A percentile compares a stretch with the other conserved stretches of the same genome.
Conservation (phyloP, 768 basidiomycete species). For the Tulasnella sp. region DNA sequence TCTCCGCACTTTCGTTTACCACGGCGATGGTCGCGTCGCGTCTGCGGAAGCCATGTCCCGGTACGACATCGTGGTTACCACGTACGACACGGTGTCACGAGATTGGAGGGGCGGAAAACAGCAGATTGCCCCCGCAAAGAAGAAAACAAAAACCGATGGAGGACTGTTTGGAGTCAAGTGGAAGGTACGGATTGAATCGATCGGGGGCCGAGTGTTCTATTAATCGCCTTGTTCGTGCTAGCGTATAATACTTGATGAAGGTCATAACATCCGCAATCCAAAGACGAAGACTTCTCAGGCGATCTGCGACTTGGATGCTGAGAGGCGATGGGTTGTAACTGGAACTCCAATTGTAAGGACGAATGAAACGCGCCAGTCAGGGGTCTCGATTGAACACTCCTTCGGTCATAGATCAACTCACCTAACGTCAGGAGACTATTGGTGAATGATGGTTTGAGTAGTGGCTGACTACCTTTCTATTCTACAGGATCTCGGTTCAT, state of each 20-base stretch:
- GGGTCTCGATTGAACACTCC: too few relatives aligned
- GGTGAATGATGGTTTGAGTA: not conserved
- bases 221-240: slow-evolving; percentile 19
- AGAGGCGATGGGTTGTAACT: slow-evolving; percentile 46
- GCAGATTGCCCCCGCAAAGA: slow-evolving; percentile 27
- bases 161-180: slow-evolving; percentile 61
- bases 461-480: slow-evolving; percentile 26
- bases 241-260: slow-evolving; percentile 81
- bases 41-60: slow-evolving; percentile 46
- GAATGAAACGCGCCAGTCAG: not conserved
- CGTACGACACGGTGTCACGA: slow-evolving; percentile 58
- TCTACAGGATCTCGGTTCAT: slow-evolving; percentile 59
- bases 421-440: slow-evolving; percentile 29
- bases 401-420: slow-evolving; percentile 53
- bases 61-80: slow-evolving; percentile 73
- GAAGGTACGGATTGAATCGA: slow-evolving; percentile 44
- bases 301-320: slow-evolving; percentile 47
- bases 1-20: slow-evolving; percentile 52
- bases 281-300: slow-evolving; percentile 75
- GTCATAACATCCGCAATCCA: slow-evolving; percentile 76
- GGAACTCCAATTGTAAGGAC: slow-evolving; percentile 80
- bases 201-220: not conserved
- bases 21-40: slow-evolving; percentile 54
- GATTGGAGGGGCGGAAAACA: slow-evolving; percentile 37
- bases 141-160: slow-evolving; percentile 37